Conservation (phyloP, 176 grass and related monocot species). For the Pontederia crassipes region DNA sequence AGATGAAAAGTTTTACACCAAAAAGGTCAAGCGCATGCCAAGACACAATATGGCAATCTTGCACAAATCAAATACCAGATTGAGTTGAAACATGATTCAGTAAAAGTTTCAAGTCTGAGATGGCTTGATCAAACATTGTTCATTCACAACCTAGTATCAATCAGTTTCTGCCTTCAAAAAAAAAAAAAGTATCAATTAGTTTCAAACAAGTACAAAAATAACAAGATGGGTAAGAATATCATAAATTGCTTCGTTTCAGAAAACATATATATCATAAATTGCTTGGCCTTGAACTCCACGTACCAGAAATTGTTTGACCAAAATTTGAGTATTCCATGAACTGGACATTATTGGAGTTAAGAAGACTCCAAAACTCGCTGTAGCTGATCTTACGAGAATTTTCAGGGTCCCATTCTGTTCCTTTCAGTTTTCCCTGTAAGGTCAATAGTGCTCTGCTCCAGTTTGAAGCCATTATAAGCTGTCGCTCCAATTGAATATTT, state of each 20-base stretch:
- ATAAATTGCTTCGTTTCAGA: background rate
- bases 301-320: slow-evolving; percentile 28
- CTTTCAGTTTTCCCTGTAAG: slow-evolving; percentile 32
- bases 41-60: too few relatives aligned
- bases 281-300: background rate
- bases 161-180: too few relatives aligned
- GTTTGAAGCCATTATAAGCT: slow-evolving; percentile 24
- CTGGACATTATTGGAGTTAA: slow-evolving; percentile 30
- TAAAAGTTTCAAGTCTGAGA: too few relatives aligned
- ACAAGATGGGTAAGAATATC: background rate
- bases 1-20: too few relatives aligned
- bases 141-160: background rate
- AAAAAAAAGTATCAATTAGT: background rate
- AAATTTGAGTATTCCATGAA: slow-evolving; percentile 41
- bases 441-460: slow-evolving; percentile 24
- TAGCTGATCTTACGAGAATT: slow-evolving; percentile 26
- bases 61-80: too few relatives aligned
- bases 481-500: slow-evolving; percentile 26
- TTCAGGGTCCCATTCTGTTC: slow-evolving; percentile 34
- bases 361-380: slow-evolving; percentile 31
- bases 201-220: background rate
- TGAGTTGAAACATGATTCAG: too few relatives aligned
- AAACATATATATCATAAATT: slow-evolving; percentile 3
- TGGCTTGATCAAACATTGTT: background rate
- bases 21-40: too few relatives aligned